These are phyloP conservation scores for Drechmeria coniospora DNA, from an alignment of 2,329 filamentous ascomycete species.

Conservation along the genomic window DNA sequence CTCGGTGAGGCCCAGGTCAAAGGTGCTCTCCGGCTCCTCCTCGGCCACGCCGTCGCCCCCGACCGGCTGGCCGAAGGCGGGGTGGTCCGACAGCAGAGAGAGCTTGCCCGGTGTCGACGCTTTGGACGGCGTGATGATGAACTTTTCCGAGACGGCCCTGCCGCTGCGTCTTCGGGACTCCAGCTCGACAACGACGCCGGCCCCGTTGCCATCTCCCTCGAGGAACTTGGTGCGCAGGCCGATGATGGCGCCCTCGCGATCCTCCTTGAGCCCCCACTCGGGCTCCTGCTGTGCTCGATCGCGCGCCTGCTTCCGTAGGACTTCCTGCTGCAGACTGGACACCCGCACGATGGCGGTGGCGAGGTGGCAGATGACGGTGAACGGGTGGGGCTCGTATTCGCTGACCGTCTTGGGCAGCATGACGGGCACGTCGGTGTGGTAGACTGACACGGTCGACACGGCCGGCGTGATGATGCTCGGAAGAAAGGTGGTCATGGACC, in stretches of 20 bases:
- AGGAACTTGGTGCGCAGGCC: slow-evolving; percentile 30
- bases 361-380: slow-evolving; percentile 64
- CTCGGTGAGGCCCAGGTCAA: slow-evolving; percentile 75
- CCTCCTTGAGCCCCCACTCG: slow-evolving; percentile 62
- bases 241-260: slow-evolving; percentile 62
- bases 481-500: slow-evolving; percentile 52
- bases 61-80: slow-evolving; percentile 41
- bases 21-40: slow-evolving; percentile 56
- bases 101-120: slow-evolving; percentile 18
- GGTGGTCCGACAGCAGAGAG: slow-evolving; percentile 61
- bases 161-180: slow-evolving; percentile 78
- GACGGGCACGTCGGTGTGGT: slow-evolving; percentile 67
- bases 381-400: slow-evolving; percentile 51
- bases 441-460: slow-evolving; percentile 61
- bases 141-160: slow-evolving; percentile 55
- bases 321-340: slow-evolving; percentile 57
- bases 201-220: slow-evolving; percentile 4
- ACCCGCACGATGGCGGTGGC: slow-evolving; percentile 74
- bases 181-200: slow-evolving; percentile 60
- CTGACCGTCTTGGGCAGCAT: slow-evolving; percentile 24
- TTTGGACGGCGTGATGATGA: slow-evolving; percentile 29
- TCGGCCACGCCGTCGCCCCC: slow-evolving; percentile 22
- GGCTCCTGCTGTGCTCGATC: slow-evolving; percentile 64
- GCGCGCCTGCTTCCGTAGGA: slow-evolving; percentile 58
- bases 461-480: slow-evolving; percentile 50